Evolutionary conservation across 805 yeast species (phyloP), one percentile per base, ranked within the genome.

Genomic region (Wickerhamiella sorbophila): DNA sequence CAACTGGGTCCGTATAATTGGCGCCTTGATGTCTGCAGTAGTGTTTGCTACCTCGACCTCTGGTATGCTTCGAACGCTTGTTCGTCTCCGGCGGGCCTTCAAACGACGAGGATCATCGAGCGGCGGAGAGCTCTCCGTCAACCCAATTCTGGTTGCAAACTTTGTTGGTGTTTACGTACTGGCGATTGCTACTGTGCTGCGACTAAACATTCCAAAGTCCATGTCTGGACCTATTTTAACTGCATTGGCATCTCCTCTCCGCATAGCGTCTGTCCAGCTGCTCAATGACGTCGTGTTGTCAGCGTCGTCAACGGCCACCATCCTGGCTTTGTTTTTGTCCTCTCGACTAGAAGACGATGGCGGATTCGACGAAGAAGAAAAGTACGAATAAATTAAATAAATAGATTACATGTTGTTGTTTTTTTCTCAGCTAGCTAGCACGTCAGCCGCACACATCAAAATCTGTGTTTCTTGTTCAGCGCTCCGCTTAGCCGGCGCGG

Each of bases 191-290:
- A 53, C 66, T 5, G 48, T 65, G 43, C 53, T 65, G 41, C 57
- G 69, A 5, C 55, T 63, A 44, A 65, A 60, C 44, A 44, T 65
- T 34, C 70, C 70, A 12, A 44, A 52, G 19, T 54, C 53, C 20
- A 58, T 63, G 63, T 57, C 65, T 3, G 54, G 61, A 3, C 64
- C 67, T 6, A 61, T 64, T 21, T 56, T 61, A n/a, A 42, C 55
- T 2, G 67, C 68, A 3, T 52, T 64, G 26, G 65, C 64, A 5
- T 60, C 66, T 15, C 67, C 66, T 6, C 47, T 64, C 26, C 61
- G 61, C 31, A 57, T 61, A 8, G 38, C 48, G 5, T 50, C 57
- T 6, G 63, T 64, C 21, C 67, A 64, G 46, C 43, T 55, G n/a
- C 56, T 61, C 63, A 62, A 60, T 40, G 69, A 64, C 43, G 42